Base-by-base conservation (phyloP, 2,329 filamentous ascomycete species). In the Colletotrichum costaricense region DNA sequence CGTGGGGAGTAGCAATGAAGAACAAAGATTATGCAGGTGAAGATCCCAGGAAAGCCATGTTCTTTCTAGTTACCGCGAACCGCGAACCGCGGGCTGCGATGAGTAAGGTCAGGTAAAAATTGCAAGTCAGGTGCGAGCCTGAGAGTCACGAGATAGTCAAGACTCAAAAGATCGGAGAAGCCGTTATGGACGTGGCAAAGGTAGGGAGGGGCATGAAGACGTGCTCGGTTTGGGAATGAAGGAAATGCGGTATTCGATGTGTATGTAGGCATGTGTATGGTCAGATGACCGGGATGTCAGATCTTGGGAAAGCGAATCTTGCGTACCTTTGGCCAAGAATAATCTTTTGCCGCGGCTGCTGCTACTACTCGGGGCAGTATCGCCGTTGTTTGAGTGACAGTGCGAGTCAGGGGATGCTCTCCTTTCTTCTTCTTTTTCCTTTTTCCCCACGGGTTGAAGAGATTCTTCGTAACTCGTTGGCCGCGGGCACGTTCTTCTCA, bases 231-330 rank as follows among this genome's bases (percentile, higher is more conserved):
- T 35, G 11, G 28, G 22, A 19, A 42, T 1, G n/a, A 55, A 9
- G 22, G 19, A 55, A 14, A 35, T 62, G 35, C 19, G 46, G 30
- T 19, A 33, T 33, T 33, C 8, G 35, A 33, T 46, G 63, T 71
- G 46, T 33, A 38, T 22, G 24, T 24, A 19, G 14, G 28, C 2
- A 14, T 14, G 30, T 55, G 16, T 16, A 14, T 19, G 46, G 12
- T 9, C 19, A 55, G 19, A 19, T 22, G 19, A 16, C n/a, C 8
- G 54, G 65, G 28, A 54, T 69, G 59, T 33, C 33, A 54, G 58
- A 71, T 67, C 63, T 62, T 38, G 59, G 57, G 42, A 64, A 49
- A 64, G 59, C 67, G 42, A 55, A 69, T 69, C 42, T 69, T 69
- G 66, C 26, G 38, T 42, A 35, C 33, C 11, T 12, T 35, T 35